Base-by-base conservation (phyloP, 2,329 filamentous ascomycete species). In the Orbilia quercus region DNA sequence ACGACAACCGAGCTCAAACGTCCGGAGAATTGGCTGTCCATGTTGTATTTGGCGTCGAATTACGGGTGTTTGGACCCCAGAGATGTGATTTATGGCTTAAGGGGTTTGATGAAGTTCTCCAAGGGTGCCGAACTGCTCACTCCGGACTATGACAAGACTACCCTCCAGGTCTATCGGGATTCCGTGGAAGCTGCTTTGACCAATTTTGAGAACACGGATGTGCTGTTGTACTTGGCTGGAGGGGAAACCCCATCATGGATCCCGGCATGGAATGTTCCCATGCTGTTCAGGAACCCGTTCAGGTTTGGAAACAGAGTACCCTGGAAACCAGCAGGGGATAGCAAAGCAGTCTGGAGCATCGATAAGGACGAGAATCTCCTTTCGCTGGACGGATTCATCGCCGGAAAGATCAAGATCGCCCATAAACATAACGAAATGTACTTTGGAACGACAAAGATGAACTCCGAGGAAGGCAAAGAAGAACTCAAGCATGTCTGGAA, bases 251-350 rank as follows among this genome's bases (percentile, higher is more conserved):
- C 77, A 28, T 78, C 77, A 23, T 77, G 76, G 76, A 63, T 77
- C 25, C 77, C 76, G 23, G 55, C 75, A 34, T 79, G 77, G 78
- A 72, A 78, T 55, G 42, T 69, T 34, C 31, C 76, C 7, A 79
- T 79, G 77, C 64, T 77, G 11, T 79, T 78, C 73, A 75, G 77
- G 38, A 79, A 79, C 34, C 78, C 78, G 34, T 78, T 78, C 62
- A 75, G 77, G 42, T 79, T 79, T 60, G 77, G 77, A 12, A 78
- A 76, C 40, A 51, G 63, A 36, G 42, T 77, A n/a, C 77, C 76
- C n/a, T 78, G 75, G 76, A 75, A 60, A 65, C 77, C 77, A 9
- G 58, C 67, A 4, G 67, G 67, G 14, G 58, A 64, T 14, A 59
- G 42, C 12, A 64, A 59, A 25, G 75, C 76, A 25, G 62, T 72